Evolutionary conservation across 2,329 filamentous ascomycete genomes (phyloP), one percentile per base, ranked within the genome.

Genomic region (Colletotrichum navitas): DNA sequence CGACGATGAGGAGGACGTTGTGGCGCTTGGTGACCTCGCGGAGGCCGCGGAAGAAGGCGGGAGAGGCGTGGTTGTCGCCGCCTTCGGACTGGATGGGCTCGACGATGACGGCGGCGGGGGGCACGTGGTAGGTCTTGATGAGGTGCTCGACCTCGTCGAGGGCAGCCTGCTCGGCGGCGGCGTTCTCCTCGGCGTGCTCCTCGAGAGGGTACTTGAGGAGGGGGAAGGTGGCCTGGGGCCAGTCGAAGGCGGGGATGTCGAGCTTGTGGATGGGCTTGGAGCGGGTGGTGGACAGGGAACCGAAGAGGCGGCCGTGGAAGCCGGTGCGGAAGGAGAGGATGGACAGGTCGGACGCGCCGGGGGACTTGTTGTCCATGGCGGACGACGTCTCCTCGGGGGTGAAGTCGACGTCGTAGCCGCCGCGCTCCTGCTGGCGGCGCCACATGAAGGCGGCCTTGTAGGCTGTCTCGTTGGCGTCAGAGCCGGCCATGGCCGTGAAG

Each of bases 371-470:
- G 81, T 89, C 86, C 94, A 97, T 97, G 78, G 89, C 86, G 12
- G 90, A 91, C 58, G 85, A 80, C 72, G 95, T 86, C 82, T 97
- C 95, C 78, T 93, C 90, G 63, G 90, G 83, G 43, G 92, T 93
- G 85, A 97, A 97, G 69, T 95, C 93, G 66, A 91, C 92, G 47
- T 91, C 82, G 56, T 89, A 85, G 10, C 94, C 94, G 75, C 94
- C 94, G 73, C 95, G 93, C 83, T 96, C 90, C 74, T 90, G 87
- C 81, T 94, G 93, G 60, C 93, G 91, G 79, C 92, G 91, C 88
- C 92, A 97, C 91, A 97, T 97, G 85, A 97, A 97, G 61, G 95
- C 94, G 11, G 94, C 94, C 85, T 97, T 97, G 89, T 94, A 97
- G 54, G 95, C 95, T 43, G 93, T 93, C 85, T 97, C 95, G 84